phyloP scores from a whole-genome alignment of 192 early-diverging fungal genomes.

The Backusella psychrophila region DNA sequence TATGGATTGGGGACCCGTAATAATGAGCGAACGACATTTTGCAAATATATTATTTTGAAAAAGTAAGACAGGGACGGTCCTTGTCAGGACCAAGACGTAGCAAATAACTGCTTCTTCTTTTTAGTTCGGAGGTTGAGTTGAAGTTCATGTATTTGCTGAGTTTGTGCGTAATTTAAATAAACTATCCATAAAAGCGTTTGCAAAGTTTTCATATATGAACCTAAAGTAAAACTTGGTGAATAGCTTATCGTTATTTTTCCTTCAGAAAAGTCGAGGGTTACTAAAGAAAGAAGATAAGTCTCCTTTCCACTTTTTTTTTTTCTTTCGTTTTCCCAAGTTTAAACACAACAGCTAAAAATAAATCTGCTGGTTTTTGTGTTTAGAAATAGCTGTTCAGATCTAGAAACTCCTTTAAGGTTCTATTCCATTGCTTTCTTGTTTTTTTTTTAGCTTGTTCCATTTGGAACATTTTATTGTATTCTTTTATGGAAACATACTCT shows the following conservation, averaged over 20 bases:
- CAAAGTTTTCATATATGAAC: not conserved
- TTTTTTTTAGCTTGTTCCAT: too few species aligned
- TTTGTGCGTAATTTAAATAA: conserved; percentile 2
- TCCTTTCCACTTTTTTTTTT: not conserved
- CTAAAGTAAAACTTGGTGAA: not conserved
- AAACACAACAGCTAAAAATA: not conserved
- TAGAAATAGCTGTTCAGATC: not conserved
- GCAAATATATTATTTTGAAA: not conserved
- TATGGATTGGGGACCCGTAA: not conserved
- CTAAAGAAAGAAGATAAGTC: not conserved
- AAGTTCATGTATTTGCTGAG: not conserved
- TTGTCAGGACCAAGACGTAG: not conserved
- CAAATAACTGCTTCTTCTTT: not conserved
- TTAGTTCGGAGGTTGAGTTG: not conserved
- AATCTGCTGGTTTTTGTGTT: not conserved
- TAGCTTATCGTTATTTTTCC: not conserved
- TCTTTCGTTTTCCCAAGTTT: not conserved
- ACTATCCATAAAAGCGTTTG: not conserved
- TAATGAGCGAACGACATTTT: not conserved
- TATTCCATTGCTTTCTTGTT: not conserved
- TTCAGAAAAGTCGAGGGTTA: not conserved
- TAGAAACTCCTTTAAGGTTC: not conserved
- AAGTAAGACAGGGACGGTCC: not conserved
- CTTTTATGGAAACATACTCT: not conserved
- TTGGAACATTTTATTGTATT: not conserved